These are phyloP conservation scores for Tetracladium maxilliforme DNA, from an alignment of 2,329 filamentous ascomycete species.

Conservation along the genomic window DNA sequence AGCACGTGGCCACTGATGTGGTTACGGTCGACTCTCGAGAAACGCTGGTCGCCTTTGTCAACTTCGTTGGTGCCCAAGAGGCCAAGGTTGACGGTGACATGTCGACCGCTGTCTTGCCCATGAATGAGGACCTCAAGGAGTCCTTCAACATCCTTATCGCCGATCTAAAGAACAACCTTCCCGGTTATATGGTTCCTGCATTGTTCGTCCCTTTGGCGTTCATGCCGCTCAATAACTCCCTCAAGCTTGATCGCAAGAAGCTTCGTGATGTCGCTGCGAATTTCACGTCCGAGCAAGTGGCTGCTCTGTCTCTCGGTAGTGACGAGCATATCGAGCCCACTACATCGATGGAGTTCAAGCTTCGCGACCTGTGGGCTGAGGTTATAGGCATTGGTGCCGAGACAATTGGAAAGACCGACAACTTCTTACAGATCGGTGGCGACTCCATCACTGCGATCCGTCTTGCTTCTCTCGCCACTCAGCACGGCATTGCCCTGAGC, in stretches of 20 bases:
- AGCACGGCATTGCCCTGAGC: slow-evolving; percentile 4
- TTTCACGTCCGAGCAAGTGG: slow-evolving; percentile 5
- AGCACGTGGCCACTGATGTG: slow-evolving; percentile 25
- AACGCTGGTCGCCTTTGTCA: slow-evolving; percentile 2
- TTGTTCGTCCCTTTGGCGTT: slow-evolving; percentile 13
- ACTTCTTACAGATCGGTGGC: slow-evolving; percentile 29
- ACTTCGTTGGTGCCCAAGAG: slow-evolving; percentile 22
- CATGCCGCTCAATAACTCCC: slow-evolving; percentile 15
- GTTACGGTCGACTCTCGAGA: not conserved
- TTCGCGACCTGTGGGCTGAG: not conserved
- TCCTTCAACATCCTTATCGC: slow-evolving; percentile 24
- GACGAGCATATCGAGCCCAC: slow-evolving; percentile 26
- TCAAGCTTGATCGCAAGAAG: slow-evolving; percentile 19
- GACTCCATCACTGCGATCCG: slow-evolving; percentile 28
- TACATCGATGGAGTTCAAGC: slow-evolving; percentile 9
- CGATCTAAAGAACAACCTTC: slow-evolving; percentile 24
- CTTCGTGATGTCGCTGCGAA: slow-evolving; percentile 18
- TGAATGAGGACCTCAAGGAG: slow-evolving; percentile 26
- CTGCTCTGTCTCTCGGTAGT: slow-evolving; percentile 18
- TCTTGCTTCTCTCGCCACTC: slow-evolving; percentile 4
- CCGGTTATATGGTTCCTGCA: slow-evolving; percentile 17
- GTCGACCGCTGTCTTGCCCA: slow-evolving; percentile 26
- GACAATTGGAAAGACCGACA: slow-evolving; percentile 19
- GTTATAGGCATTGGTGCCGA: not conserved
- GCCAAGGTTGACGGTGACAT: no score